Percentiles rank a stretch among this genome's conserved stretches.
Evolutionary conservation across 2,329 filamentous ascomycete species (phyloP).

Genomic region (Ramularia endophylla): DNA sequence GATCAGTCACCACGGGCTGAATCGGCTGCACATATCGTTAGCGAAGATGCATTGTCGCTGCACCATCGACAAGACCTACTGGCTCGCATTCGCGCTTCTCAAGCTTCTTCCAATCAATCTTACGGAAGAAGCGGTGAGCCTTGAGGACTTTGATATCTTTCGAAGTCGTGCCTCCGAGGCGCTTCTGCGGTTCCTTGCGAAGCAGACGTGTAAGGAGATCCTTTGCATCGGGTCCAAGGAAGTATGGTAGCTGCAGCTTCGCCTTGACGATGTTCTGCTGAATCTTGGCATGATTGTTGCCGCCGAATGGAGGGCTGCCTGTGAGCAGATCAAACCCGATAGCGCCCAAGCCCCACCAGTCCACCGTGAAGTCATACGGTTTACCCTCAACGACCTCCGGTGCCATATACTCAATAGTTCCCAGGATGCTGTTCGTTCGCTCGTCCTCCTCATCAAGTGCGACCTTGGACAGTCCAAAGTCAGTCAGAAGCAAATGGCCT

Average conservation of each 20-base stretch:
- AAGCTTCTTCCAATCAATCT: constrained; percentile 89
- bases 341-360: constrained; percentile 98
- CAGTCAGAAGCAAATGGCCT: constrained; percentile 88
- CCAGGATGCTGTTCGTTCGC: constrained; percentile 81
- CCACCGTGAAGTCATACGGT: constrained; percentile 88
- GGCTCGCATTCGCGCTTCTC: constrained; percentile 76
- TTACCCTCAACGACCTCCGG: constrained; percentile 86
- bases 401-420: constrained; percentile 98
- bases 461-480: constrained; percentile 96
- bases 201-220: constrained; percentile 85
- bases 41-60: background rate
- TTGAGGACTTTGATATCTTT: constrained; percentile 83
- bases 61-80: constrained; percentile 7
- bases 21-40: constrained; percentile 53
- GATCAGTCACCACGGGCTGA: constrained; percentile 87
- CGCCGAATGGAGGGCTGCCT: constrained; percentile 83
- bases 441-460: constrained; percentile 62
- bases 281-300: constrained; percentile 87
- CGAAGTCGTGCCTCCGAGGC: constrained; percentile 80
- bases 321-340: constrained; percentile 90
- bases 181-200: constrained; percentile 86
- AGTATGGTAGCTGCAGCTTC: constrained; percentile 85
- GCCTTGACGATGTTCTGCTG: constrained; percentile 94
- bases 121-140: constrained; percentile 92
- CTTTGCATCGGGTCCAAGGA: constrained; percentile 84